Evolutionary conservation across 805 yeast species (phyloP), one percentile per base, ranked within the genome.

Genomic region (Wickerhamomyces xylosicus): DNA sequence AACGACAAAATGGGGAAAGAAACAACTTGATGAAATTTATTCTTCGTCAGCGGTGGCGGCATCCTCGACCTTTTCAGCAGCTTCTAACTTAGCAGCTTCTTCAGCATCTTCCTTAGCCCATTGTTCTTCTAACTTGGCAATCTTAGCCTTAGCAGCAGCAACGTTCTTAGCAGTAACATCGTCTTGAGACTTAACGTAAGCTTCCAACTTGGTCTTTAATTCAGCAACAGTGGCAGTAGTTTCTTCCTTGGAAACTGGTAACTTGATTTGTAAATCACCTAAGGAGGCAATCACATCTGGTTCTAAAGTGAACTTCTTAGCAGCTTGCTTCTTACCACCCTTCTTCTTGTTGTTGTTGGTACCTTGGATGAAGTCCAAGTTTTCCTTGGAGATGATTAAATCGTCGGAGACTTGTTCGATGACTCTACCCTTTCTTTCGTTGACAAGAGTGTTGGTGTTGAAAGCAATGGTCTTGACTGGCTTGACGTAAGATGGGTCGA

Each of bases 161-260:
- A 83, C 69, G 59, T 83, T 81, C 60, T 74, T 73, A 58, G 77
- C 72, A 43, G 97, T 85, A 55, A 79, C 84, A 41, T 77, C 84
- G 43, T 79, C 89, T 67, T 86, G 95, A 63, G 78, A 77, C 37
- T 70, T 68, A 60, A 72, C 66, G 64, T 74, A 83, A 46, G 77
- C 77, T 41, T 65, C 67, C 55, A 85, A 74, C 61, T 92, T 87
- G 50, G 69, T 72, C 68, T 78, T 76, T 62, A 90, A 75, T 48
- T 75, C 67, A 38, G 68, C 76, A 53, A 84, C 61, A 46, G 90
- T 75, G 34, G 63, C 62, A 25, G 80, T 69, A 47, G 81, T 77
- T 39, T 84, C 90, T 15, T 79, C 92, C 46, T 73, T 64, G 50
- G 78, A 71, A 43, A 80, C 69, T 57, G 98, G 98, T 46, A 89